Evolutionary conservation across 2,329 filamentous ascomycete species (phyloP), one percentile per base, ranked within the genome.

Genomic region (Pyricularia sp.): DNA sequence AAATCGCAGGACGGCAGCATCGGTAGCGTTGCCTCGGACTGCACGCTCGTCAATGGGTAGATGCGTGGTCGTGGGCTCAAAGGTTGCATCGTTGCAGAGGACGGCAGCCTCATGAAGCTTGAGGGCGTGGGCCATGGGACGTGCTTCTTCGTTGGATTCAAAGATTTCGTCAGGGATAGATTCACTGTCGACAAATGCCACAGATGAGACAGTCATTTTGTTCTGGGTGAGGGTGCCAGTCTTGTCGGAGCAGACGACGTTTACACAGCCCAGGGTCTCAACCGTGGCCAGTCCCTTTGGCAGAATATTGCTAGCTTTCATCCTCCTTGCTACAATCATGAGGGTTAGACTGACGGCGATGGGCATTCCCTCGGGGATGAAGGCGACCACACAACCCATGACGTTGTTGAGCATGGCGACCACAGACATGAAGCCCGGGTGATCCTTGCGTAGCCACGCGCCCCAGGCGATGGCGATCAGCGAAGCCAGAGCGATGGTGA

Each of bases 201-300:
- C 42, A n/a, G 42, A 55, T 10, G 42, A 55, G 5, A 55, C 20
- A 11, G 42, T 86, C 87, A 90, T 90, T 77, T 88, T 88, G 75
- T 89, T 89, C 74, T 89, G 87, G 0, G 87, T 90, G 69, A 90
- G 77, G 17, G 87, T 90, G 66, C 87, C 87, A 0, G 87, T 90
- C 77, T 90, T 90, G 78, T 90, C 87, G 0, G 86, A 89, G 77
- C 87, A 90, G 68, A 90, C 88, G 0, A 86, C 88, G 0, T 89
- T 91, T 7, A 90, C 90, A 74, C 92, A 93, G 68, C 91, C 91
- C 90, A 93, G 93, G 64, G 92, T 92, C 77, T 93, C 91, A 74
- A 91, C 93, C 26, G 91, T 90, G 74, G 91, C 90, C 69, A 93
- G 83, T 25, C 42, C 42, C 69, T 92, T 89, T 50, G 91, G 88